Base-by-base conservation (phyloP, 805 yeast species). In the Pichia occidentalis region DNA sequence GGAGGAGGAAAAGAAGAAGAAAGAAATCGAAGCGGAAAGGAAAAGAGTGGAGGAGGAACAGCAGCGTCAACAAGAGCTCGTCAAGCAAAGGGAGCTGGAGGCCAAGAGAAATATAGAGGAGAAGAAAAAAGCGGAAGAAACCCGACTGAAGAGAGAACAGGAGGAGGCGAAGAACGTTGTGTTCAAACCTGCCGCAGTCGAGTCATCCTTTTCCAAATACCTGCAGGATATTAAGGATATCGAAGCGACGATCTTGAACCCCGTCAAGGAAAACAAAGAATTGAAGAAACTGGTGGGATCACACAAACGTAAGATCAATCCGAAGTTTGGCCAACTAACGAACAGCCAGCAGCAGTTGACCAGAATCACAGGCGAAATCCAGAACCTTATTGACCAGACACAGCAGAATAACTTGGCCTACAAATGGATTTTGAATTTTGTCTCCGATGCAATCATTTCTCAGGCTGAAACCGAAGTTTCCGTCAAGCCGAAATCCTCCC, bases 391-490 rank as follows among this genome's bases (percentile, higher is more conserved):
- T 4, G 56, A 48, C 4, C 68, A 71, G 27, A 70, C 84, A 0
- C 64, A 67, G 25, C 34, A 45, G 1, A 59, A 71, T 44, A 70
- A 69, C 3, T 51, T 81, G 13, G 81, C 80, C 1, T 83, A 64
- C 50, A 58, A 70, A 24, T 88, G 94, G 87, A 69, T 83, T 6
- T 61, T 87, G 24, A 92, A 92, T 53, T 81, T 80, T 52, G 71
- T 84, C 21, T 82, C 96, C 5, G 92, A 92, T 54, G 83, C 90
- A 4, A 63, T 88, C 2, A 85, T 92, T 1, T 75, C 82, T 20
- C 98, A 92, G 61, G 90, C 97, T 1, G 97, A 88, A 59, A 75
- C 94, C 1, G 98, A 92, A 59, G 88, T 86, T 7, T 70, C 82
- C 12, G 94, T 84, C 0, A 74, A 80, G 41, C 79, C 94, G 2